Base-by-base conservation (phyloP, 2,329 filamentous ascomycete species). In the Paraphoma chrysanthemicola region DNA sequence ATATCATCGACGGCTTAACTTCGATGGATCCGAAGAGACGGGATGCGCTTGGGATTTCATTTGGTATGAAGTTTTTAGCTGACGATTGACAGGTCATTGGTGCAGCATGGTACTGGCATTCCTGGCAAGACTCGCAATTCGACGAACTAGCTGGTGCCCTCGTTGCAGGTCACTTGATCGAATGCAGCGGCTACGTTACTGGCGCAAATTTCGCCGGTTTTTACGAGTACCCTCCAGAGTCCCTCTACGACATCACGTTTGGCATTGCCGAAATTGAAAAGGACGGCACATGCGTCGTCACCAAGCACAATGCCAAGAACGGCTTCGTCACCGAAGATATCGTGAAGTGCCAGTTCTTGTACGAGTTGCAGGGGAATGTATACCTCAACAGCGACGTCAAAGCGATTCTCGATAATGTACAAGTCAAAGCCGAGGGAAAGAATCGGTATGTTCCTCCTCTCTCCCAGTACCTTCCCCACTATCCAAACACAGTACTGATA, bases 151-250 rank as follows among this genome's bases (percentile, higher is more conserved):
- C 79, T 0, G 77, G 76, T 38, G 71, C 79, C 1, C 74, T 80
- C 7, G 74, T 80, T 31, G 77, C 76, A 1, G 79, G 79, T 1
- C 78, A 80, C 62, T 59, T 81, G 16, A 79, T 80, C 39, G 79
- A 81, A 54, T 81, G 79, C 51, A 73, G 71, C 38, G 74, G 71
- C 38, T 87, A 87, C 51, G 82, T 82, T 2, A 83, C 82, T 0
- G 85, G 84, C 0, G 81, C 75, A 0, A 86, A 87, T 59, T 87
- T 85, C 56, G 77, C 83, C 0, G 85, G 83, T 0, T 85, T 81
- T 51, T 76, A 81, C 33, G 78, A 80, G 2, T 78, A 79, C 53
- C 58, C 75, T 1, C 54, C 81, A 0, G 77, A 81, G 7, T 65
- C 70, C 0, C 70, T 82, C 23, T 68, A 81, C 44, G 79, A 81